Base-by-base conservation (phyloP, 2,329 filamentous ascomycete species). In the Trichoderma polysporum region DNA sequence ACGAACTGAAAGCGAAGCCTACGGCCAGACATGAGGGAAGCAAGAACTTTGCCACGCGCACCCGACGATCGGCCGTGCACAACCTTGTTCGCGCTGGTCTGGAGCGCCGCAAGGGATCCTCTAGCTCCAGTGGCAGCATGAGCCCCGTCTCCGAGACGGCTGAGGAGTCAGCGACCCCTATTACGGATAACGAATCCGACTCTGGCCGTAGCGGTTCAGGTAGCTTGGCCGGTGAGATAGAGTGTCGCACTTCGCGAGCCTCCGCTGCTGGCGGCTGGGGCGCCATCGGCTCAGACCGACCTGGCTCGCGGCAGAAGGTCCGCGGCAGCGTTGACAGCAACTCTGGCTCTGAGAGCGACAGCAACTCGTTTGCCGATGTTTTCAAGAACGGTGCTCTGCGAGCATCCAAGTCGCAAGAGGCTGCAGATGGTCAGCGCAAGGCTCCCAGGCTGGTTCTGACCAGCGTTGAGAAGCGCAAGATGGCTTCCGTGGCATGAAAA, bases 11-110 rank as follows among this genome's bases (percentile, higher is more conserved):
- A 74, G 86, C 90, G 22, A 95, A 94, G 80, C 95, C 95, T 1
- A 98, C 94, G 9, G 90, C 92, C 71, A 97, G 93, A 81, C 88
- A 94, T 70, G 94, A 98, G 78, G 95, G 94, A 27, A 97, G 94
- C 88, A 90, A 97, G 87, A 99, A 99, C 83, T 99, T 99, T 80
- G 91, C 91, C 12, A 89, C 93, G 66, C 93, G 95, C 69, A 94
- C 96, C 74, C 93, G 95, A 68, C 93, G 94, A 70, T 93, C 91
- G 73, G 95, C 95, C 29, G 89, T 99, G 52, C 90, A 94, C 82
- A 97, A 93, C 76, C 86, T 99, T 58, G 92, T 97, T 69, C 91
- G 92, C 71, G 94, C 94, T 63, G 94, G 94, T 17, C 86, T 95
- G 70, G 92, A 93, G 75, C 91, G 95, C 68, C 92, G 94, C 86